Evolutionary conservation across 2,329 filamentous ascomycete species (phyloP), one percentile per base, ranked within the genome.

Genomic region (Fusarium napiforme): DNA sequence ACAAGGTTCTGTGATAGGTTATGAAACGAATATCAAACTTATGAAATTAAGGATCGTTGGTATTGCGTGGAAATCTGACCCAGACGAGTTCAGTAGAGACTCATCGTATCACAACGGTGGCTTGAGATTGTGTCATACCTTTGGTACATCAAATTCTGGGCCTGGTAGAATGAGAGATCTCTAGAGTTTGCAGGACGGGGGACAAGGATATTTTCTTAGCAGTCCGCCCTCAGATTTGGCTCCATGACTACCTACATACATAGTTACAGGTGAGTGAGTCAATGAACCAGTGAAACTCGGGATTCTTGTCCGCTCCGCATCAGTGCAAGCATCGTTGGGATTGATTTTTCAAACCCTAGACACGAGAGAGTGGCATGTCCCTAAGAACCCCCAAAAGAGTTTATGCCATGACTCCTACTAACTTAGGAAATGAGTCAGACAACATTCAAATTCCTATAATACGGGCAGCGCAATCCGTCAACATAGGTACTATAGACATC

Each of bases 1-100:
- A 43, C 46, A 66, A 43, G 52, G 65, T 42, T 73, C 23, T 69
- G 34, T 71, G 62, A 67, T 67, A 71, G 39, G 61, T 32, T 52
- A 55, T 67, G 60, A 69, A 70, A 66, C 47, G n/a, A 34, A 60
- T 16, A 18, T 67, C 43, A 60, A 66, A 62, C 56, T 60, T 42
- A 30, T 57, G 32, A 73, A 56, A 30, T 57, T 28, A 73, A 56
- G 42, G 63, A 43, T 40, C 32, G 18, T 60, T 57, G 28, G 50
- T 57, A 28, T 50, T 23, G 47, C 23, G 34, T 53, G 18, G 32
- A 28, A 53, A 37, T 23, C 49, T 34, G n/a, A n/a, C 34, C 19
- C 14, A 28, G 23, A 12, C 19, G 50, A 55, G 26, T 28, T 30
- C 23, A 40, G 34, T n/a, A n/a, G 26, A 37, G n/a, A 47, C 16